Evolutionary conservation across 2,329 filamentous ascomycete genomes (phyloP).

Genomic region (Aureobasidium sp.): DNA sequence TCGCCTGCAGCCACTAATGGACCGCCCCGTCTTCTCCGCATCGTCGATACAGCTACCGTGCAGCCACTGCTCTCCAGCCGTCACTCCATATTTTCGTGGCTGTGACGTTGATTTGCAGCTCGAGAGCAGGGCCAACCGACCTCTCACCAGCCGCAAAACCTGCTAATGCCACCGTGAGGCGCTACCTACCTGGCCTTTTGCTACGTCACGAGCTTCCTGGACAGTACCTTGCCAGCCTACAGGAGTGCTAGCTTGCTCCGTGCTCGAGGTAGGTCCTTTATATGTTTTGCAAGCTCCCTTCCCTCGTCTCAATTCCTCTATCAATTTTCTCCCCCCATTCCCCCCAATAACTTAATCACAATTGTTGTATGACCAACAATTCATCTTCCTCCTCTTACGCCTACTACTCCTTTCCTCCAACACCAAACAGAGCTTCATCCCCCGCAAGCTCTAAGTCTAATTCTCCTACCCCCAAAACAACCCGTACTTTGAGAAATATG

Average conservation of each 20-base stretch:
- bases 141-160: slow-evolving; percentile 12
- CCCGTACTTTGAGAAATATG: slow-evolving; percentile 30
- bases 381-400: slow-evolving; percentile 35
- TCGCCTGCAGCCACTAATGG: not conserved
- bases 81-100: slow-evolving; percentile 8
- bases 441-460: slow-evolving; percentile 23
- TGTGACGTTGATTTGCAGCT: slow-evolving; percentile 9
- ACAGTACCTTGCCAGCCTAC: not conserved
- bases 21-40: slow-evolving; percentile 8
- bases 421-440: slow-evolving; percentile 36
- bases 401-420: slow-evolving; percentile 45
- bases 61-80: slow-evolving; percentile 6
- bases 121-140: slow-evolving; percentile 6
- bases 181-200: slow-evolving; percentile 8
- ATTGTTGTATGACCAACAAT: slow-evolving; percentile 39
- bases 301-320: slow-evolving; percentile 4
- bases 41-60: slow-evolving; percentile 6
- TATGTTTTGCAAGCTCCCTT: slow-evolving; percentile 8
- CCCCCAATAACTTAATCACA: slow-evolving; percentile 12
- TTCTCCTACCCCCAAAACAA: slow-evolving; percentile 21
- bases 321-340: slow-evolving; percentile 9
- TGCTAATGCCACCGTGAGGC: slow-evolving; percentile 9
- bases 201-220: slow-evolving; percentile 6
- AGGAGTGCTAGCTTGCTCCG: slow-evolving; percentile 1
- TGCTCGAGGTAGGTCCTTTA: slow-evolving; percentile 8